Evolutionary conservation across 805 yeast genomes (phyloP).

Genomic region (Ogataea nakhonphanomensis): DNA sequence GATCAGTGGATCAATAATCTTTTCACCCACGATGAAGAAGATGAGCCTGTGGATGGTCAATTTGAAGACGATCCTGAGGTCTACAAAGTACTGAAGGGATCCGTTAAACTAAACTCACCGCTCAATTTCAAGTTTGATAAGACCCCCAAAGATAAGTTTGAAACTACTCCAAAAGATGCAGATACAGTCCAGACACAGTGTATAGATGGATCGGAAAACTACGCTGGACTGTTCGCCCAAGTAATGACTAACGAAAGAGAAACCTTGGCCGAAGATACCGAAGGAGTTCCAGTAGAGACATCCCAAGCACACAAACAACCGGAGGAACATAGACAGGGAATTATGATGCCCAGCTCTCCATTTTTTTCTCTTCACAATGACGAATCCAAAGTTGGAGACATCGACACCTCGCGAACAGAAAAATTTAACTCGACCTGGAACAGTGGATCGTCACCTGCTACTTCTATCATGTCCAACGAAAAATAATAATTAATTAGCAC

Average conservation of each 20-base stretch:
- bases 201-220: conserved; percentile 13
- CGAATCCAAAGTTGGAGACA: conserved; percentile 9
- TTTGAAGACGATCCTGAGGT: conserved; percentile 27
- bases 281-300: neutral
- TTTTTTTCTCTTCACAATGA: conserved; percentile 24
- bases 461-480: conserved; percentile 19
- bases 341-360: conserved; percentile 35
- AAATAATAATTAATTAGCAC: conserved; percentile 10
- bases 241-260: conserved; percentile 4
- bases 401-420: conserved; percentile 24
- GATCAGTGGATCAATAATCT: conserved; percentile 31
- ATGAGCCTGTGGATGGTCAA: conserved; percentile 19
- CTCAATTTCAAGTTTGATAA: conserved; percentile 25
- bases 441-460: conserved; percentile 27
- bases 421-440: conserved; percentile 25
- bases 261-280: conserved; percentile 3
- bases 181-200: conserved; percentile 30
- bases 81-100: conserved; percentile 19
- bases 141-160: conserved; percentile 28
- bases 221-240: conserved; percentile 8
- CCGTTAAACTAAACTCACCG: conserved; percentile 14
- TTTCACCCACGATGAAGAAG: conserved; percentile 28
- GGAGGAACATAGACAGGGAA: conserved; percentile 12
- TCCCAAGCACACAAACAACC: conserved; percentile 1
- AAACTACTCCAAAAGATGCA: conserved; percentile 26